Base-by-base conservation (phyloP, 305 asterid species). In the Euphrasia arctica region DNA sequence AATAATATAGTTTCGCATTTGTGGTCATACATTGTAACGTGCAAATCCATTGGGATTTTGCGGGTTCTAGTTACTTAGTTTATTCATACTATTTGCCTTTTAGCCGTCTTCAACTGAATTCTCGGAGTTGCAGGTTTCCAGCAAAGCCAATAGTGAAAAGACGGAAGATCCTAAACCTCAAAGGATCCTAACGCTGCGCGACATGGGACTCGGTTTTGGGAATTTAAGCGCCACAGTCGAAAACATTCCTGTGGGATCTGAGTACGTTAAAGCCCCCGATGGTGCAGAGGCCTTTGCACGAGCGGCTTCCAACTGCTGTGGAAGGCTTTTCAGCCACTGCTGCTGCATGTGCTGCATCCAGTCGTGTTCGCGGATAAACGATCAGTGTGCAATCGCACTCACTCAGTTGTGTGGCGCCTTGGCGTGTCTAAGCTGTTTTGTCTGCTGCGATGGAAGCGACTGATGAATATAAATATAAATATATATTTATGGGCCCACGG, bases 321-420 rank as follows among this genome's bases (percentile, higher is more conserved):
- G 89, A 51, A 79, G 69, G 67, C 70, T 85, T 31, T 90, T 88
- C 65, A 54, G 57, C 22, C 71, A 70, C 60, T 90, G 95, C 81
- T 90, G 99, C 61, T 83, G 99, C 82, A 73, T 79, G 89, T 88
- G 96, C 82, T 86, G 95, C 43, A 77, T 90, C 58, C 83, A 71
- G 11, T 49, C 67, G 0, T 90, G 95, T 62, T 88, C 99, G 12
- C 62, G 59, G 75, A 60, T 90, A 71, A 88, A 88, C 10, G 95
- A 90, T 54, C 97, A 90, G 64, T 90, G 94, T 29, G 90, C 82
- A 3, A 60, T 84, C 13, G 84, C 43, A 14, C 48, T 90, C 64
- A 78, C 95, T 3, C 99, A 93, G 82, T 63, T 88, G 42, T 81
- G 77, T 36, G 85, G 92, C 28, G 84, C 83, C 69, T 49, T 90